Evolutionary conservation across 1,284 basidiomycete species (phyloP).

Genomic region (Chondrostereum purpureum): DNA sequence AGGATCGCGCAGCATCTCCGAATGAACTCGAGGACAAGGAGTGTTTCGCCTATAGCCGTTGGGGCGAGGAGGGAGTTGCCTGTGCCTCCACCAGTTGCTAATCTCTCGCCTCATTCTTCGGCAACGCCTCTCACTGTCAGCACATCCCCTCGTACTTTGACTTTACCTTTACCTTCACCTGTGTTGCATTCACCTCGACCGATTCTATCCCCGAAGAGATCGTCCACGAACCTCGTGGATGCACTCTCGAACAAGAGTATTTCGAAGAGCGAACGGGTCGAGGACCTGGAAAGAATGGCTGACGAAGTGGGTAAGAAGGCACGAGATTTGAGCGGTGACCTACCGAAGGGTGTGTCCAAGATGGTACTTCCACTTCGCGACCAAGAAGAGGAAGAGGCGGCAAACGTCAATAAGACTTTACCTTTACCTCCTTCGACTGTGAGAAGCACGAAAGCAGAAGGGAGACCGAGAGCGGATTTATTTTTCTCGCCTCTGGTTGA

Average conservation of each 20-base stretch:
- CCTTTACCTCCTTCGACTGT: slow-evolving; percentile 45
- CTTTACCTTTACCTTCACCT: slow-evolving; percentile 9
- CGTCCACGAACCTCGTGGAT: slow-evolving; percentile 29
- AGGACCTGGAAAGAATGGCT: slow-evolving; percentile 61
- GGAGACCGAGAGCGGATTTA: slow-evolving; percentile 24
- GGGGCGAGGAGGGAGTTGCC: slow-evolving; percentile 22
- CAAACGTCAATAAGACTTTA: slow-evolving; percentile 47
- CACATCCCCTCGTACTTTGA: not conserved
- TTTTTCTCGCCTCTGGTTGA: slow-evolving; percentile 21
- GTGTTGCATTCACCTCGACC: slow-evolving; percentile 55
- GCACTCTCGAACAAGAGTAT: slow-evolving; percentile 29
- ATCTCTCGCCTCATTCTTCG: not conserved
- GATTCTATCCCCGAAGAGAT: slow-evolving; percentile 50
- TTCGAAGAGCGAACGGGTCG: slow-evolving; percentile 52
- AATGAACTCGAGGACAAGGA: slow-evolving; percentile 47
- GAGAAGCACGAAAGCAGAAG: slow-evolving; percentile 29
- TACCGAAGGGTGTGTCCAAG: slow-evolving; percentile 35
- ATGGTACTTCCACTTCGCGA: no score
- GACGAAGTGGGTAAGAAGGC: slow-evolving; percentile 42
- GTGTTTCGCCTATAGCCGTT: slow-evolving; percentile 56
- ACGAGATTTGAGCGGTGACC: no score
- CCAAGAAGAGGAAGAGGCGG: slow-evolving; percentile 12
- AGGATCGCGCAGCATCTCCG: slow-evolving; percentile 55
- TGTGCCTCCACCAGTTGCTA: not conserved
- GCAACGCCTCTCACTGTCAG: not conserved